These are phyloP conservation scores for Trypethelium eluteriae DNA, from an alignment of 495 filamentous ascomycete genomes.

Conservation along the genomic window DNA sequence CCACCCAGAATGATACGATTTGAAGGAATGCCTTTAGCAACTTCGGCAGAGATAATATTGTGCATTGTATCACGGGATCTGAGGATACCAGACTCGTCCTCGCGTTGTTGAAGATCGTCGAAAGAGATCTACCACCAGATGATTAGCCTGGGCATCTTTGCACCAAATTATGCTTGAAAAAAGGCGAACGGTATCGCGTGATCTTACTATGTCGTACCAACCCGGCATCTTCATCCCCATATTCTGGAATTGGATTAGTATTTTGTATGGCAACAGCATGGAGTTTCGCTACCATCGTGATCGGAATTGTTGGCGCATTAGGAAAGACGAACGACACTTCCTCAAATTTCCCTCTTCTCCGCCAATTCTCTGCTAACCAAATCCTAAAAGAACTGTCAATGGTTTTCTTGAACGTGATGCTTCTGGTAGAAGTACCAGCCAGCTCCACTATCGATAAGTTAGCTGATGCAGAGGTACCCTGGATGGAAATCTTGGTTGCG, in stretches of 20 bases:
- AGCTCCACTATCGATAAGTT: constrained; percentile 26
- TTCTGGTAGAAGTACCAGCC: constrained; percentile 30
- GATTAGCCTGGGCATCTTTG: not conserved
- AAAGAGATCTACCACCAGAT: constrained; percentile 17
- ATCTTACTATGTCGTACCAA: constrained; percentile 83
- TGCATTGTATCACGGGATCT: constrained; percentile 68
- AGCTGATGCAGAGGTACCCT: constrained; percentile 4
- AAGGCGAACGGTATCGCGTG: constrained; percentile 37
- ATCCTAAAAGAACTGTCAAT: constrained; percentile 42
- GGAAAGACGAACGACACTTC: constrained; percentile 91
- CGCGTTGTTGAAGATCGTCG: constrained; percentile 36
- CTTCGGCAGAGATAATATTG: constrained; percentile 70
- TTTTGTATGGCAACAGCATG: not conserved
- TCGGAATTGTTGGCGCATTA: constrained; percentile 82
- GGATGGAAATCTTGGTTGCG: constrained; percentile 20
- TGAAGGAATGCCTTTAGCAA: constrained; percentile 72
- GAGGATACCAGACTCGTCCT: constrained; percentile 74
- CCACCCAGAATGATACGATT: constrained; percentile 79
- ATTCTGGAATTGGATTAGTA: constrained; percentile 46
- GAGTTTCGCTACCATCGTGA: constrained; percentile 61
- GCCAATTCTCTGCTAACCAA: constrained; percentile 79
- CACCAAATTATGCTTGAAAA: not conserved
- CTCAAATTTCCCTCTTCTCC: constrained; percentile 70
- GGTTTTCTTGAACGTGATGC: constrained; percentile 9
- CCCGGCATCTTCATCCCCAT: constrained; percentile 77